Percentiles rank a stretch among this genome's conserved stretches.
Evolutionary conservation across 148 eudicot species (phyloP).

Genomic region (Beta vulgaris): DNA sequence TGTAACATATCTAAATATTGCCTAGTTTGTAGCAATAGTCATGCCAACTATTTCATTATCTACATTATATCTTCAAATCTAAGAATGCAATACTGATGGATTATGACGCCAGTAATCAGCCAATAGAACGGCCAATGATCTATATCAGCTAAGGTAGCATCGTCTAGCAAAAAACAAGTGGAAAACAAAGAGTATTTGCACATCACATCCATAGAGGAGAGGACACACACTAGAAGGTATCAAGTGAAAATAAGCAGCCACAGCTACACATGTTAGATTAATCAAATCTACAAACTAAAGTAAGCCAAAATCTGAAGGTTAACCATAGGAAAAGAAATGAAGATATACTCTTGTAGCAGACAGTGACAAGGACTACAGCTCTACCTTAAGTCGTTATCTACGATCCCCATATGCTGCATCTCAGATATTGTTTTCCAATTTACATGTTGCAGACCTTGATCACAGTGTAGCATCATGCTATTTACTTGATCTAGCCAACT

Average conservation of each 20-base stretch:
- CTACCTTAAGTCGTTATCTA: constrained; percentile 46
- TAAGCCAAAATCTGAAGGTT: not conserved
- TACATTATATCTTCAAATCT: not conserved
- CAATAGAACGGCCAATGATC: not conserved
- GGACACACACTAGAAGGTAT: not conserved
- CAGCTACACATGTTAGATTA: not conserved
- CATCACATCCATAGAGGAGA: not conserved
- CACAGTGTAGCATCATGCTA: constrained; percentile 65
- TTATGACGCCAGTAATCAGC: not conserved
- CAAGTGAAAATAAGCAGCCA: not conserved
- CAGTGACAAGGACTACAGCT: not conserved
- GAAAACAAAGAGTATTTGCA: not conserved
- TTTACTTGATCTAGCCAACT: constrained; percentile 63
- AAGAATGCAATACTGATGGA: not conserved
- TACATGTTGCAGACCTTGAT: constrained; percentile 47
- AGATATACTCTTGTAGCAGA: not conserved
- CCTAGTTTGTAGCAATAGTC: no score
- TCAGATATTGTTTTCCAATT: constrained; percentile 30
- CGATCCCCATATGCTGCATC: constrained; percentile 38
- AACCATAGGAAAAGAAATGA: not conserved
- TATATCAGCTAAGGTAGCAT: not conserved
- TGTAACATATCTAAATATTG: no score
- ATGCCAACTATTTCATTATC: not conserved
- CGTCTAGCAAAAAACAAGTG: not conserved
- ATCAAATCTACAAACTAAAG: not conserved